Evolutionary conservation across 257 asterid species (phyloP).

Genomic region (Gardenia jasminoides): DNA sequence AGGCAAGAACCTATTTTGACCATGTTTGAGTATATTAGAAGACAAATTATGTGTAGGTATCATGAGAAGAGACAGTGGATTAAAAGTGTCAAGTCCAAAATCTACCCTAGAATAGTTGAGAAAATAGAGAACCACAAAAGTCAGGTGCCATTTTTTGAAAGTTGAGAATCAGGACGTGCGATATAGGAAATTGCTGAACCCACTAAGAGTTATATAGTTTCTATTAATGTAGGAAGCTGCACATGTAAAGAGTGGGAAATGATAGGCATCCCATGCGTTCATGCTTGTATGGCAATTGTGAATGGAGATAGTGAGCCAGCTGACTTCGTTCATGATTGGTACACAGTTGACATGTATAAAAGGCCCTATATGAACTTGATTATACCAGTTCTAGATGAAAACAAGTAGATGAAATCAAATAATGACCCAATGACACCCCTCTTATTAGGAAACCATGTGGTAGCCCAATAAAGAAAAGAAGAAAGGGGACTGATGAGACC

Average conservation of each 20-base stretch:
- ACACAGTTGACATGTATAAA: neutral
- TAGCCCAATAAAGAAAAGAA: neutral
- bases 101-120: no score
- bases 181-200: neutral
- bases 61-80: no score
- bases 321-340: neutral
- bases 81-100: no score
- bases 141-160: neutral
- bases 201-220: neutral
- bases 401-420: neutral
- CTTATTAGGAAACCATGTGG: neutral
- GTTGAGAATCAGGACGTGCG: neutral
- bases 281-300: neutral
- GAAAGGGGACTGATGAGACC: neutral
- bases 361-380: no score
- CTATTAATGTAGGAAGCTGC: neutral
- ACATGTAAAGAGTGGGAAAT: neutral
- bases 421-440: neutral
- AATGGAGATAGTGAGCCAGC: neutral
- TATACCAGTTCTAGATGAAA: neutral
- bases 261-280: neutral
- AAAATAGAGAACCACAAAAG: neutral
- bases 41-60: no score
- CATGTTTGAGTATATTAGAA: no score
- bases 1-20: no score